Evolutionary conservation across 768 basidiomycete genomes (phyloP).

Genomic region (Lyophyllum semitale): DNA sequence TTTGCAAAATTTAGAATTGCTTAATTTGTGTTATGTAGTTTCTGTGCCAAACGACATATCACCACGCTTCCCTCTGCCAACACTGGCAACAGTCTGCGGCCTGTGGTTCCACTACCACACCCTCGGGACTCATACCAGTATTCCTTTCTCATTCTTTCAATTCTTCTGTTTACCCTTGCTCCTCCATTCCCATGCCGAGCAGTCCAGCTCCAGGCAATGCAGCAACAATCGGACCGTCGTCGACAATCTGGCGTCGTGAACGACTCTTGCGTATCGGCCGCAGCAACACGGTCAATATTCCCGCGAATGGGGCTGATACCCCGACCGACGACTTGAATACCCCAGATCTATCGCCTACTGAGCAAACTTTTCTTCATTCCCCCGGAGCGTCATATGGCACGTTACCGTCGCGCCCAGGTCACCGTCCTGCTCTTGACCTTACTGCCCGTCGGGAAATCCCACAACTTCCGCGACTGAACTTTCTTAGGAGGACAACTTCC

Average conservation of each 20-base stretch:
- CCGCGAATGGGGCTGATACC: conserved; percentile 9
- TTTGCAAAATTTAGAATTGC: not conserved
- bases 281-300: conserved; percentile 19
- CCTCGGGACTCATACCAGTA: not conserved
- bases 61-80: no score
- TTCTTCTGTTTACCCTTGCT: not conserved
- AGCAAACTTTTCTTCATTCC: conserved; percentile 36
- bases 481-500: conserved; percentile 35
- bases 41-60: not conserved
- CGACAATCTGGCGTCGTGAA: conserved; percentile 61
- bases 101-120: not conserved
- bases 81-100: not conserved
- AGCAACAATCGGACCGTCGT: conserved; percentile 48
- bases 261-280: conserved; percentile 60
- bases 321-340: conserved; percentile 1
- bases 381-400: conserved; percentile 57
- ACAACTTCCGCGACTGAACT: conserved; percentile 34
- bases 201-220: conserved; percentile 1
- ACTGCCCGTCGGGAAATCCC: conserved; percentile 37
- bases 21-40: not conserved
- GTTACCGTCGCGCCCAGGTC: conserved; percentile 31
- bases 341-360: conserved; percentile 24
- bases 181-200: conserved; percentile 6
- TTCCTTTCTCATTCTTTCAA: not conserved
- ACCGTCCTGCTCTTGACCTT: conserved; percentile 29